Evolutionary conservation across 1,284 basidiomycete species (phyloP).

Genomic region (Trichosporon sp.): DNA sequence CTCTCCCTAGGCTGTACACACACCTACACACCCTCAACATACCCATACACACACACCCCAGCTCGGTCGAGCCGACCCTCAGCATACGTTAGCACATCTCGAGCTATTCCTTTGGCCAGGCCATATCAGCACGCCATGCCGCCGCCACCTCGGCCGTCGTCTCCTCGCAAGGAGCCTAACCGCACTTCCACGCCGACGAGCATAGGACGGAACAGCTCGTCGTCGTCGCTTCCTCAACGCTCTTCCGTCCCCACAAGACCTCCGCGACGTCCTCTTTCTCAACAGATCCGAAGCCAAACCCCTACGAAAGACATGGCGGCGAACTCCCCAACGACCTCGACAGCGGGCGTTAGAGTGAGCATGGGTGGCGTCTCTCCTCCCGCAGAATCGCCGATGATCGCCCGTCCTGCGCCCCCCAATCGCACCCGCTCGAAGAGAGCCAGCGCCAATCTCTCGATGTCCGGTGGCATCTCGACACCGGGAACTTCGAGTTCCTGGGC

Average conservation of each 20-base stretch:
- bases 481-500: too few species aligned
- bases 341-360: not conserved
- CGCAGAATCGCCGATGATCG: constrained; percentile 2
- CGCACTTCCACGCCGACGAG: not conserved
- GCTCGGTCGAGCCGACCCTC: too few species aligned
- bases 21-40: too few species aligned
- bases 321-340: not conserved
- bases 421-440: constrained; percentile 14
- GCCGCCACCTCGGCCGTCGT: not conserved
- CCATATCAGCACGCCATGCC: constrained; percentile 2
- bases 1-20: not conserved
- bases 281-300: not conserved
- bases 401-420: constrained; percentile 12
- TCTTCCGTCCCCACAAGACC: not conserved
- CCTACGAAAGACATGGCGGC: not conserved
- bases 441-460: not conserved
- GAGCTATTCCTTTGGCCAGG: not conserved
- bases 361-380: constrained; percentile 7
- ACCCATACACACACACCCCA: too few species aligned
- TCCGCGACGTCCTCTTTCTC: not conserved
- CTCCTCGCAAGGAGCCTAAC: not conserved
- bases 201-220: not conserved
- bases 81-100: not conserved
- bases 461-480: not conserved
- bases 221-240: not conserved